Base-by-base conservation (phyloP, 495 filamentous ascomycete species). In the Penicillium nucicola region DNA sequence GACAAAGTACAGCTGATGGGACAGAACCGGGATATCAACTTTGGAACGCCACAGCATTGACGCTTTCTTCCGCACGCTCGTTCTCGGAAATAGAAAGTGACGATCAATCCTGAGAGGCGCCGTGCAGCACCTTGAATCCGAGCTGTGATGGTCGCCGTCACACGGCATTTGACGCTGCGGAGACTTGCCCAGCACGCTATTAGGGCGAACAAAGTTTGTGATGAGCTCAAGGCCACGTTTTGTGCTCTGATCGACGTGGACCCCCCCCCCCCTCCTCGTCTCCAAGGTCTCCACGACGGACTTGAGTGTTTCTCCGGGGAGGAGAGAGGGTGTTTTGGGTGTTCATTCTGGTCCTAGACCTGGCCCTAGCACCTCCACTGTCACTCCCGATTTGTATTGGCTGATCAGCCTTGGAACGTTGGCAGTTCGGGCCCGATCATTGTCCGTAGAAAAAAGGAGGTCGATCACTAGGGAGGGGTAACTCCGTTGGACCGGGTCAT, bases 71-170 rank as follows among this genome's bases (percentile, higher is more conserved):
- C 25, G 25, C 7, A 28, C 6, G 25, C 25, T 28, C 25, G 25
- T 28, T 28, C 25, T 28, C 25, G 25, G 25, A 28, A 28, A n/a
- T n/a, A n/a, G n/a, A n/a, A 28, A 28, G 25, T 6, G 25, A 28
- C 25, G 25, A 28, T 28, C 25, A 28, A 9, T 6, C 25, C 37
- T 39, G 48, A 57, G 60, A 57, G 36, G 51, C 45, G 53, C 54
- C 51, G 38, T 52, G 18, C 38, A 58, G 61, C 61, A 58, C 54
- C 45, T 53, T 52, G 39, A 37, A 42, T 28, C 1, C 18, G 25
- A 25, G 23, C 2, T 11, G n/a, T 25, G 8, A 23, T 34, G 9
- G 18, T 42, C 17, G 31, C 39, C 12, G 32, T 20, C 36, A 41
- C 13, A 18, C 18, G 8, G 9, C 12, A 17, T 32, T 33, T 45